Evolutionary conservation across 306 rosid species (phyloP).

Genomic region (Cotoneaster glaucophyllus): DNA sequence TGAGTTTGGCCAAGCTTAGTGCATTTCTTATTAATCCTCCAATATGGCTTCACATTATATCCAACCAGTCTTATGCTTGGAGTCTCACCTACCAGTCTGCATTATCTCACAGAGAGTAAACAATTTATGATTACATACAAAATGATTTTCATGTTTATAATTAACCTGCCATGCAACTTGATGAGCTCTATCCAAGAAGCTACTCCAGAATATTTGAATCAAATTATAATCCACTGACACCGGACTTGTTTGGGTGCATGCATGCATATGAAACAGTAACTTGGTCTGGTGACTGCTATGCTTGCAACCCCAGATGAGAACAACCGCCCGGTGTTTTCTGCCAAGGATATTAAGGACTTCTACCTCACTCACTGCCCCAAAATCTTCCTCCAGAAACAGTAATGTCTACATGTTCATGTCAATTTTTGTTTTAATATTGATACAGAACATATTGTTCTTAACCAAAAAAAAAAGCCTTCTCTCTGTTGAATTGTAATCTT

Average conservation of each 20-base stretch:
- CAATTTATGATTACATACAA: neutral
- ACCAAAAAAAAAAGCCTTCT: no score
- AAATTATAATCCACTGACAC: neutral
- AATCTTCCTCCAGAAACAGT: conserved; percentile 52
- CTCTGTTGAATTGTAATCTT: no score
- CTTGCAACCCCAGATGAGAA: conserved; percentile 48
- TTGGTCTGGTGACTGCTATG: conserved; percentile 51
- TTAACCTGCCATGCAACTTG: neutral
- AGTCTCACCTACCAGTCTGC: conserved; percentile 1
- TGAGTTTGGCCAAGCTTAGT: neutral
- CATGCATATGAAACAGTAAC: neutral
- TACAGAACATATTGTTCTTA: neutral
- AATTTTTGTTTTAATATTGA: neutral
- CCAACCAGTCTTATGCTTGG: neutral
- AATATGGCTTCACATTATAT: neutral
- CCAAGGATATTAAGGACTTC: conserved; percentile 54
- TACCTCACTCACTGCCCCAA: conserved; percentile 47
- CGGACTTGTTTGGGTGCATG: neutral
- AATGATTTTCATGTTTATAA: neutral
- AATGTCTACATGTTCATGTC: neutral
- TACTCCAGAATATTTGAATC: neutral
- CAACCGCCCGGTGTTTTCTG: conserved; percentile 51
- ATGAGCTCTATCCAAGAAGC: neutral
- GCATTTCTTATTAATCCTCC: neutral
- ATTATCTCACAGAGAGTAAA: neutral